phyloP scores from a whole-genome alignment of 208 protist species.

The Leishmania turanica region DNA sequence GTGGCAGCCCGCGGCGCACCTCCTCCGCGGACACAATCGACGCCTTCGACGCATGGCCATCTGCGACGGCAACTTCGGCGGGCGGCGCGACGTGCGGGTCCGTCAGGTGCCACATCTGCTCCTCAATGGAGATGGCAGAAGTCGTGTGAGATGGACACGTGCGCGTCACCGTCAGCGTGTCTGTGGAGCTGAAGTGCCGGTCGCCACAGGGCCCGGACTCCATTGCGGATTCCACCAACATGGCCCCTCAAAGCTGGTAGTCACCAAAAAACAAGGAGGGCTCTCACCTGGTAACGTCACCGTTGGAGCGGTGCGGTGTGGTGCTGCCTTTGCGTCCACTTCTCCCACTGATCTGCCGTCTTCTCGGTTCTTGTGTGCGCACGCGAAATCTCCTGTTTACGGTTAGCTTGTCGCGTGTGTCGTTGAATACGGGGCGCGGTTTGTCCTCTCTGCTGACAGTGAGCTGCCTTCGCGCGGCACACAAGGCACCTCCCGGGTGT shows the following conservation, averaged over 20 bases:
- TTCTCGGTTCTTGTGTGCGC: background rate
- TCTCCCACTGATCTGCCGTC: background rate
- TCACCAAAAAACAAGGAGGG: background rate
- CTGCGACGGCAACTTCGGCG: background rate
- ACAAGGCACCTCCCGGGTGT: background rate
- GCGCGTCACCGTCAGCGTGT: background rate
- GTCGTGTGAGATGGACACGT: background rate
- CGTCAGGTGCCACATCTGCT: background rate
- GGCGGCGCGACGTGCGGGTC: background rate
- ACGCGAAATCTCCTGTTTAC: background rate
- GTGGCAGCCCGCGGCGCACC: background rate
- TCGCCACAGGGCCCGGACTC: background rate
- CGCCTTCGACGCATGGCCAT: background rate
- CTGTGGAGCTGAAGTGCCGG: background rate
- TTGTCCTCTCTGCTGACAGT: background rate
- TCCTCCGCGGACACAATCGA: background rate
- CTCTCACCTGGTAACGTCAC: background rate
- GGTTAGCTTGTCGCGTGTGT: background rate
- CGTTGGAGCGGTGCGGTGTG: background rate
- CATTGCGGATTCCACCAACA: background rate
- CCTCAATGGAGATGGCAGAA: background rate
- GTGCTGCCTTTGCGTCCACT: background rate
- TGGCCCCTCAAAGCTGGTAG: background rate
- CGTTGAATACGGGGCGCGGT: background rate
- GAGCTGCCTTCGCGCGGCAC: background rate